A percentile compares a stretch with the other conserved stretches of the same genome.
Evolutionary conservation across 2,329 filamentous ascomycete genomes (phyloP).

Genomic region (Penicillium sp.): DNA sequence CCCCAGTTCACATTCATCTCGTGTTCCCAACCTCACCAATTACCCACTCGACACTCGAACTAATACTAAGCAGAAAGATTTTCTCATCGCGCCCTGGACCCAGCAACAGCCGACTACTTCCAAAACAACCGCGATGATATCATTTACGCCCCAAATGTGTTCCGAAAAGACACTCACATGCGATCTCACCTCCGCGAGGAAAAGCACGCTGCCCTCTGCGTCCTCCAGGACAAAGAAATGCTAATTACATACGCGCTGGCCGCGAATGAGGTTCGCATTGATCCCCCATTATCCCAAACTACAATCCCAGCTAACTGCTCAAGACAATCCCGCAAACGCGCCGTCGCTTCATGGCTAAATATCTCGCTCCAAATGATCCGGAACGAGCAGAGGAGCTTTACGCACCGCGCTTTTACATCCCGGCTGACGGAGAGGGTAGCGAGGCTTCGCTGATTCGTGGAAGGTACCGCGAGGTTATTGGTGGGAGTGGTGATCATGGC

Average conservation of each 20-base stretch:
- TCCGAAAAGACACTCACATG: conserved; percentile 1
- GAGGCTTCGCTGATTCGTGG: conserved; percentile 17
- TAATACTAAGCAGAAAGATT: conserved; percentile 1
- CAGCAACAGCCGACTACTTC: not conserved
- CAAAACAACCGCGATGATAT: not conserved
- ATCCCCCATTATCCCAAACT: not conserved
- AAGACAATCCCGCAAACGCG: conserved; percentile 46
- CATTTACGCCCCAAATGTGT: not conserved
- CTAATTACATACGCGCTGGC: conserved; percentile 43
- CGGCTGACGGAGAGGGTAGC: conserved; percentile 14
- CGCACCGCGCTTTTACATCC: conserved; percentile 30
- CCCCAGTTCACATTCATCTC: not conserved
- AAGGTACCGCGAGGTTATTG: conserved; percentile 17
- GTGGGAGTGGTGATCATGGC: conserved; percentile 12
- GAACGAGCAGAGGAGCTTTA: conserved; percentile 29
- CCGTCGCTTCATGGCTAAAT: conserved; percentile 37
- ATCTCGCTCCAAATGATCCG: conserved; percentile 34
- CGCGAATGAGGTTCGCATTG: conserved; percentile 36
- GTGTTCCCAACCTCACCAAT: too few species aligned
- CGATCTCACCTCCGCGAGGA: conserved; percentile 34
- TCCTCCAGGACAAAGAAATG: conserved; percentile 42
- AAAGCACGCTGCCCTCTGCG: conserved; percentile 39
- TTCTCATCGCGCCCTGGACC: not conserved
- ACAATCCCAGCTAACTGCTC: not conserved
- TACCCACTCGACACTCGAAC: not conserved